Evolutionary conservation across 768 basidiomycete genomes (phyloP).

Genomic region (Gloeopeniophorella convolvens): DNA sequence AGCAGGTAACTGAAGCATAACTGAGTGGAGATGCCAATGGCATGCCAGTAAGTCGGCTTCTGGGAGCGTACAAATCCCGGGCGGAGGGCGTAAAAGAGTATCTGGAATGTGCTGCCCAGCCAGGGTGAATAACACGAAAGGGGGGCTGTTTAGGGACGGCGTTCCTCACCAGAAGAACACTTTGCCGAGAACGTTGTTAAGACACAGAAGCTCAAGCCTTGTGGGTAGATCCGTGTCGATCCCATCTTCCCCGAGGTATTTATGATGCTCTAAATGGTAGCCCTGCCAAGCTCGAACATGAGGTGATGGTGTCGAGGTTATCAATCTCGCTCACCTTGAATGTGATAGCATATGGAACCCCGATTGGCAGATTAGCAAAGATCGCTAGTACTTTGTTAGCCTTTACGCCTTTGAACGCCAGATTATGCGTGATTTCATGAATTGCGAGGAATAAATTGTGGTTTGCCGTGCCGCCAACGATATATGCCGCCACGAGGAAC

Average conservation of each 20-base stretch:
- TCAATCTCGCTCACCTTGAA: slow-evolving; percentile 64
- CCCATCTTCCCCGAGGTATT: slow-evolving; percentile 91
- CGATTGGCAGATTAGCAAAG: slow-evolving; percentile 89
- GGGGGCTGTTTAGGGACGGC: neutral
- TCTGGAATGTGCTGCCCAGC: slow-evolving; percentile 80
- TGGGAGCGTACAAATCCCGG: slow-evolving; percentile 90
- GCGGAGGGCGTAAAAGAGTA: slow-evolving; percentile 94
- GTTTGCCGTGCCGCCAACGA: slow-evolving; percentile 89
- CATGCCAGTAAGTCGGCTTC: slow-evolving; percentile 76
- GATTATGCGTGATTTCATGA: slow-evolving; percentile 97
- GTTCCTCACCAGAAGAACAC: slow-evolving; percentile 83
- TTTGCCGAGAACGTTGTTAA: slow-evolving; percentile 96
- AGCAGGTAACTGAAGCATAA: slow-evolving; percentile 68
- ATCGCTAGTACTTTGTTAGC: slow-evolving; percentile 87
- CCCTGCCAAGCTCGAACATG: slow-evolving; percentile 37
- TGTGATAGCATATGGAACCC: slow-evolving; percentile 88
- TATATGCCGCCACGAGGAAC: slow-evolving; percentile 77
- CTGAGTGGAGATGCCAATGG: slow-evolving; percentile 66
- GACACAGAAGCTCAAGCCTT: slow-evolving; percentile 68
- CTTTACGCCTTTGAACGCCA: slow-evolving; percentile 78
- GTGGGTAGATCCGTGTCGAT: slow-evolving; percentile 96
- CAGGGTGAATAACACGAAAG: neutral
- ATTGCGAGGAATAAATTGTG: slow-evolving; percentile 98
- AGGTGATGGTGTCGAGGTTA: neutral
- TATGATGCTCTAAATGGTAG: slow-evolving; percentile 97